Evolutionary conservation across 352 stramenopile species (phyloP).

Genomic region (Phytophthora nicotianae): DNA sequence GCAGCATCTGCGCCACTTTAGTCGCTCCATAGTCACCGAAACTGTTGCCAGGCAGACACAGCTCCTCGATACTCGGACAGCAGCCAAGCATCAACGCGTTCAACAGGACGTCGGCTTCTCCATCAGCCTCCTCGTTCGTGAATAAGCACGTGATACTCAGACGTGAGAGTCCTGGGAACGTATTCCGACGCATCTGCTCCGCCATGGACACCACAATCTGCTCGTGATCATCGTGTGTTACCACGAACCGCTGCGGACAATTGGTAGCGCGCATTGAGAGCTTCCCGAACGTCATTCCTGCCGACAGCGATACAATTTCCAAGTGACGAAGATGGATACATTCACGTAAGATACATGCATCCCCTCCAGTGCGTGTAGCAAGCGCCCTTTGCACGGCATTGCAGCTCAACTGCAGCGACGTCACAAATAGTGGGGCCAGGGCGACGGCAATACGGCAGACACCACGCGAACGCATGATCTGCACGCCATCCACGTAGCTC

Average conservation of each 20-base stretch:
- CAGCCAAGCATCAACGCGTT: conserved; percentile 82
- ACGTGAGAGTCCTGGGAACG: conserved; percentile 59
- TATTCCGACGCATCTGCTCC: conserved; percentile 63
- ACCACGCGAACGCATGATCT: conserved; percentile 75
- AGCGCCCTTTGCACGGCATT: conserved; percentile 74
- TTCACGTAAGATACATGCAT: conserved; percentile 55
- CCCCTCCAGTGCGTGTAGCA: conserved; percentile 32
- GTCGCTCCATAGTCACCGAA: conserved; percentile 85
- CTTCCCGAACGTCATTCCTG: conserved; percentile 83
- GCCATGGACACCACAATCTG: conserved; percentile 81
- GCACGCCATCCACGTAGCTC: conserved; percentile 75
- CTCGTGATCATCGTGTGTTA: conserved; percentile 89
- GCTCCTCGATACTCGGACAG: conserved; percentile 76
- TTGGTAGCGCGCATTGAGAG: conserved; percentile 85
- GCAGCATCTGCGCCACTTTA: conserved; percentile 85
- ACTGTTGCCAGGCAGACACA: conserved; percentile 84
- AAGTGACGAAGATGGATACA: conserved; percentile 73
- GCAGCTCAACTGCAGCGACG: conserved; percentile 79
- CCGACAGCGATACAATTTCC: conserved; percentile 81
- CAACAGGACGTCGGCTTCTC: conserved; percentile 80
- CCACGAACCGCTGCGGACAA: conserved; percentile 85
- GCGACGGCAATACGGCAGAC: conserved; percentile 53
- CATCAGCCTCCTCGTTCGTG: conserved; percentile 87
- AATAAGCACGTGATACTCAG: conserved; percentile 84
- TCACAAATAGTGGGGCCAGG: conserved; percentile 67